phyloP scores from a whole-genome alignment of 2,329 filamentous ascomycete genomes.

The Trichoderma sp. region DNA sequence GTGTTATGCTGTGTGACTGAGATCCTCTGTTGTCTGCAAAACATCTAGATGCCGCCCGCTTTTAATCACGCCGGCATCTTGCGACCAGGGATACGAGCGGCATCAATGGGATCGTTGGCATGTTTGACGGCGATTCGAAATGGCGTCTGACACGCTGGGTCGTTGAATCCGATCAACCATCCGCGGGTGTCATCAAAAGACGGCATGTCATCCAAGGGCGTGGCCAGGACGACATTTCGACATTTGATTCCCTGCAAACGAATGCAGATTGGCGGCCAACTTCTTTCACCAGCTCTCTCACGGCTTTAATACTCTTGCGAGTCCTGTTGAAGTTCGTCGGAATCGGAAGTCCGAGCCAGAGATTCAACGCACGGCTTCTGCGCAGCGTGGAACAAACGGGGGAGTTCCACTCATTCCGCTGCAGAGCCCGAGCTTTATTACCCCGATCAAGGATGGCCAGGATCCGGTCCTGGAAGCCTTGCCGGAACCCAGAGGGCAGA shows the following conservation, averaged over 20 bases:
- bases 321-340: background rate
- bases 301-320: background rate
- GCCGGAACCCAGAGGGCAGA: background rate
- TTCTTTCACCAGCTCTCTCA: background rate
- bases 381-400: background rate
- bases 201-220: slow-evolving; percentile 26
- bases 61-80: background rate
- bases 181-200: no score
- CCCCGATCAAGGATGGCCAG: slow-evolving; percentile 25
- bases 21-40: background rate
- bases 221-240: slow-evolving; percentile 21
- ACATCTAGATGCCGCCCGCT: background rate
- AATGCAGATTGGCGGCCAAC: background rate
- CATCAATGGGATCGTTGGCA: background rate
- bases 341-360: slow-evolving; percentile 6
- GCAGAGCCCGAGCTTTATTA: slow-evolving; percentile 24
- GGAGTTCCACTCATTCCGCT: slow-evolving; percentile 18
- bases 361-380: background rate
- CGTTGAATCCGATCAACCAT: background rate
- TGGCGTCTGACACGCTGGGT: background rate
- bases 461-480: background rate
- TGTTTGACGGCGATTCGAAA: background rate
- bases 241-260: slow-evolving; percentile 5
- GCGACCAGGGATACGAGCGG: background rate
- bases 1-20: background rate